Conservation (phyloP, 495 filamentous ascomycete genomes). For the Aspergillus indologenus region DNA sequence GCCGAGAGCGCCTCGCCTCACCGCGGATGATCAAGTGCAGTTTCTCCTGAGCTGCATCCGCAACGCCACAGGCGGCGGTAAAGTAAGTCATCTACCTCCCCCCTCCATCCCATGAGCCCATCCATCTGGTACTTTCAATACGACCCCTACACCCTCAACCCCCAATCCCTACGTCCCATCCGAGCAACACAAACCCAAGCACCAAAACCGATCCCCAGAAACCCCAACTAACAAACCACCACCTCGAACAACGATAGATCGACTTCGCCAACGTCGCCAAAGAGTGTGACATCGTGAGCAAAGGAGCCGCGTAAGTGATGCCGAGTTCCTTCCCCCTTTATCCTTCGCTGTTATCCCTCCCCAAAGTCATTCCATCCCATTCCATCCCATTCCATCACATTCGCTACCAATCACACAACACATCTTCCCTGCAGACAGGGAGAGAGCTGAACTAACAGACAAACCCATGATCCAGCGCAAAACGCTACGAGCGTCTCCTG, state of each 20-base stretch:
- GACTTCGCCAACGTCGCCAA: conserved; percentile 61
- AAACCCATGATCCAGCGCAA: conserved; percentile 42
- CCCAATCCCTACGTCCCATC: not conserved
- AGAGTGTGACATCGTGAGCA: conserved; percentile 58
- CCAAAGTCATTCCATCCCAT: no score
- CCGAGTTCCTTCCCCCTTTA: no score
- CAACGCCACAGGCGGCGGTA: conserved; percentile 51
- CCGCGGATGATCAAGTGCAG: conserved; percentile 54
- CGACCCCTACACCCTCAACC: conserved; percentile 6
- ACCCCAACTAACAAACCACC: not conserved
- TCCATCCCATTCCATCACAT: not conserved
- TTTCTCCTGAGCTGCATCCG: conserved; percentile 65
- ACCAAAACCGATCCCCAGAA: not conserved
- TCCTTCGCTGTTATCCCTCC: no score
- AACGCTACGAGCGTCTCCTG: conserved; percentile 63
- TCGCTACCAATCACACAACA: conserved; percentile 7
- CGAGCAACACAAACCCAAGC: not conserved
- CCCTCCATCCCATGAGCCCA: no score
- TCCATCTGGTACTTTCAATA: no score
- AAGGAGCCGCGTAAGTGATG: conserved; percentile 63
- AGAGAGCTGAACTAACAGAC: conserved; percentile 29
- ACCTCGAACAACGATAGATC: conserved; percentile 38
- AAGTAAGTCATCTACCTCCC: no score
- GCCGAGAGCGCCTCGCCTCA: conserved; percentile 45
- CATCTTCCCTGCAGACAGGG: not conserved